Conservation (phyloP, 495 filamentous ascomycete genomes). For the Pseudevernia furfuracea region DNA sequence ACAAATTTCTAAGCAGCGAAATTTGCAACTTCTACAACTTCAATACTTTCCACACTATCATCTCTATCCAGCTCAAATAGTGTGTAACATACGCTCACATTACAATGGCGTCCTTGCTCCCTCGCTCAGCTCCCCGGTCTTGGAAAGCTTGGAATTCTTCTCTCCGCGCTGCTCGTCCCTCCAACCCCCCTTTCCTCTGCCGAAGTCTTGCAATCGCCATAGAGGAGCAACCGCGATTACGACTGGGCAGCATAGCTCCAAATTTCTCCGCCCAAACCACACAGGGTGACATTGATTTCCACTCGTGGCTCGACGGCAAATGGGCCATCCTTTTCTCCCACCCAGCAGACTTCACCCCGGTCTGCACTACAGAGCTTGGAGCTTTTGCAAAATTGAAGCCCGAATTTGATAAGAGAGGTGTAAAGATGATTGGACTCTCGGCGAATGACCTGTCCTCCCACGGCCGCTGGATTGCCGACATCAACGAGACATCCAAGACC, state of each 20-base stretch:
- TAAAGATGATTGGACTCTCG: constrained; percentile 61
- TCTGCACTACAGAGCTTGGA: constrained; percentile 63
- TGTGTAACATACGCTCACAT: neutral
- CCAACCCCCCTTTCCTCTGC: constrained; percentile 28
- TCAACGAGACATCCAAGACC: constrained; percentile 53
- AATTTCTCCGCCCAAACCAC: constrained; percentile 62
- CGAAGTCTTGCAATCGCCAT: constrained; percentile 32
- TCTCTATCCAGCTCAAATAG: neutral
- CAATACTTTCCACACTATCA: neutral
- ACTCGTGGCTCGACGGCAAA: constrained; percentile 49
- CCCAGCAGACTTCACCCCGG: constrained; percentile 63
- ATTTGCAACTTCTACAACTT: neutral
- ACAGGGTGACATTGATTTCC: constrained; percentile 59
- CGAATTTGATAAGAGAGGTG: constrained; percentile 54
- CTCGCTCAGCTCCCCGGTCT: constrained; percentile 11
- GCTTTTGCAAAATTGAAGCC: constrained; percentile 56
- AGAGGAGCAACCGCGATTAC: constrained; percentile 50
- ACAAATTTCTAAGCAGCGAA: neutral
- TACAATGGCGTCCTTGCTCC: constrained; percentile 1
- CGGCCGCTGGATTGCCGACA: constrained; percentile 56
- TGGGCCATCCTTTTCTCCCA: constrained; percentile 65
- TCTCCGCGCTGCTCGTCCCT: constrained; percentile 1
- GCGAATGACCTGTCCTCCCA: constrained; percentile 55
- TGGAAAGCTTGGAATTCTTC: constrained; percentile 2
- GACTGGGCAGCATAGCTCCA: constrained; percentile 52